Evolutionary conservation across 169 alveolate genomes (phyloP), one percentile per base, ranked within the genome.

Genomic region (Eimeria falciformis): DNA sequence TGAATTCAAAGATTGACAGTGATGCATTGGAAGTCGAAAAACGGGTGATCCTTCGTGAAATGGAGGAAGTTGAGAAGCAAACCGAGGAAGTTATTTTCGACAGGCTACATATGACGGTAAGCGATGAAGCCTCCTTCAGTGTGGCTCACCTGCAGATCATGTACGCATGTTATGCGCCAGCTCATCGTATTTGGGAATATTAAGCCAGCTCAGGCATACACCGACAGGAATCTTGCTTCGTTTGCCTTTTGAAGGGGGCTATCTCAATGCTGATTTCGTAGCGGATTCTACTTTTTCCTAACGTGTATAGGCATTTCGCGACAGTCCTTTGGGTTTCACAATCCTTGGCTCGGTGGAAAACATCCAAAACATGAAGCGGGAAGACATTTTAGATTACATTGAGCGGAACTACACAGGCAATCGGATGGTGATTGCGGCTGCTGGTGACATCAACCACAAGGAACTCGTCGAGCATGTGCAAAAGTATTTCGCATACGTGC

Each of bases 11-110:
- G 46, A 97, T 98, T 91, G 97, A 97, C 83, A 95, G 94, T 12
- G 90, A 93, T 33, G 97, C 96, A 46, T 95, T 98, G 82, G 98
- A 98, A 82, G 87, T 94, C 46, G 99, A 98, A 92, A 97, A 97
- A 73, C 98, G 96, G 50, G 99, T 98, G 0, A 98, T 98, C 9
- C 95, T 98, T 83, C 94, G 99, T 47, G 99, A 98, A 93, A 98
- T 98, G 97, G 97, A 98, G 92, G 99, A 97, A 92, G 99, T 98
- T 17, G 98, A 97, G 86, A 95, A 96, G 91, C 98, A 98, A 56
- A 93, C 90, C 45, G 98, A 97, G 90, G 99, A 98, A 92, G 98
- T 98, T n/a, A 92, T 98, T 45, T 97, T 98, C 95, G 99, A 98
- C 92, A 93, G 96, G 68, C 92, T 97, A 45, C 98, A 96, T 91